A percentile compares a stretch with the other conserved stretches of the same genome.
These are phyloP conservation scores for Aspergillus latus DNA, from an alignment of 2,329 filamentous ascomycete species.

Conservation along the genomic window DNA sequence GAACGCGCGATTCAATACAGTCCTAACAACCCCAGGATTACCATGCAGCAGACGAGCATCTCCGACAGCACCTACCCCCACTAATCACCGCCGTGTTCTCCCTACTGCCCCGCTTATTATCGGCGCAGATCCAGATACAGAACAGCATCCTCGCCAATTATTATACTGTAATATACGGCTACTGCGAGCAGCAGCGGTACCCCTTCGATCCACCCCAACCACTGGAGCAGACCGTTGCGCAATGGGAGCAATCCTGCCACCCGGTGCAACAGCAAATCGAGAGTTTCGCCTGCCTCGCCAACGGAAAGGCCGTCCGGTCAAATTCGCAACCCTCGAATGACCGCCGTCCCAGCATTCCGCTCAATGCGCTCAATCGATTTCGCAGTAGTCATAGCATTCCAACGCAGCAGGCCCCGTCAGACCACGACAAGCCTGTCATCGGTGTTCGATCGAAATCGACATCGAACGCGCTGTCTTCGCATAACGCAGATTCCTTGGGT, in stretches of 20 bases:
- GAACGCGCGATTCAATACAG: not conserved
- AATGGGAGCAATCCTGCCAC: conserved; percentile 64
- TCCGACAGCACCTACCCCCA: conserved; percentile 69
- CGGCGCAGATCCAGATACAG: conserved; percentile 71
- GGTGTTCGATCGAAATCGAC: conserved; percentile 22
- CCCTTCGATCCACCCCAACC: conserved; percentile 67
- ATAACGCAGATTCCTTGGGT: not conserved
- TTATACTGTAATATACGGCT: conserved; percentile 74
- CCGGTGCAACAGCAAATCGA: conserved; percentile 67
- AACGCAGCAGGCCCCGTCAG: conserved; percentile 18
- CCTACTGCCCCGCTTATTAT: conserved; percentile 70
- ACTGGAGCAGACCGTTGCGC: conserved; percentile 67
- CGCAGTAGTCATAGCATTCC: conserved; percentile 24
- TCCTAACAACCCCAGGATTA: conserved; percentile 58
- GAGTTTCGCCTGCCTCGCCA: conserved; percentile 61
- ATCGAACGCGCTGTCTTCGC: conserved; percentile 21
- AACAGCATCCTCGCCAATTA: conserved; percentile 74
- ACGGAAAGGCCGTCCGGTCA: conserved; percentile 57
- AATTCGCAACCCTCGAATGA: conserved; percentile 16
- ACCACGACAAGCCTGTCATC: conserved; percentile 11
- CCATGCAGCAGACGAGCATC: conserved; percentile 69
- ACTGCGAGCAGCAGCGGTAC: conserved; percentile 67
- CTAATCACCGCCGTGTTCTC: conserved; percentile 70
- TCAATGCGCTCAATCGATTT: conserved; percentile 38
- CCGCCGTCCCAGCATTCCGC: conserved; percentile 39